Evolutionary conservation across 192 early-diverging fungal genomes (phyloP), one percentile per base, ranked within the genome.

Genomic region (Coemansia aciculifera): DNA sequence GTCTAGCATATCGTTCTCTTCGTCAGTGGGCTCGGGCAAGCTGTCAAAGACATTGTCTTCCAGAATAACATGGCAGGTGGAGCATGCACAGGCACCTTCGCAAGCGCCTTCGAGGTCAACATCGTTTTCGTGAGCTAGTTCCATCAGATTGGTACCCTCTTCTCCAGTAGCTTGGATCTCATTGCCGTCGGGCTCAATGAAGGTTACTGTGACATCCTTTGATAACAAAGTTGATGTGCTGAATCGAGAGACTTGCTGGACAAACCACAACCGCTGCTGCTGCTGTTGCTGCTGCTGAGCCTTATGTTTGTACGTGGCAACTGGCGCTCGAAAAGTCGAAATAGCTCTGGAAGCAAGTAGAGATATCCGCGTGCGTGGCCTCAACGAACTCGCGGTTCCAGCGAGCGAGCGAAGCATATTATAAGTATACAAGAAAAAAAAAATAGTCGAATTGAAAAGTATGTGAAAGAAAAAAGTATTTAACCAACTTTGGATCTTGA

Each of bases 1-100:
- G 84, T 98, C 97, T 46, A 98, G 77, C 95, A 98, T 97, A 77
- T 98, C 97, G 71, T 97, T 95, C 67, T 98, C 97, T 72, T 98
- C 97, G 75, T 98, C 97, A 5, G 90, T 87, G 3, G 97, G 97
- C 74, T 97, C 95, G 21, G 91, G 92, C 59, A 98, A 84, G 66
- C 87, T 89, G 38, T 93, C 87, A 79, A 89, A 98, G 65, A 90
- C 88, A 29, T 90, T 79, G 24, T 87, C 88, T 1, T 93, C 91
- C 63, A 94, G 76, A 27, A 98, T 91, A 34, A 98, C 90, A 76
- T 98, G 97, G 82, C 96, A 97, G 0, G 94, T 96, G 12, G 95
- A 96, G 69, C 94, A 96, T 0, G 94, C 96, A 66, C 95, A 84
- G 2, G 95, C 96, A 15, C 93, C 94, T 71, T 98, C 97, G 77